Base-by-base conservation (phyloP, 192 early-diverging fungal genomes). In the Coemansia sp. region DNA sequence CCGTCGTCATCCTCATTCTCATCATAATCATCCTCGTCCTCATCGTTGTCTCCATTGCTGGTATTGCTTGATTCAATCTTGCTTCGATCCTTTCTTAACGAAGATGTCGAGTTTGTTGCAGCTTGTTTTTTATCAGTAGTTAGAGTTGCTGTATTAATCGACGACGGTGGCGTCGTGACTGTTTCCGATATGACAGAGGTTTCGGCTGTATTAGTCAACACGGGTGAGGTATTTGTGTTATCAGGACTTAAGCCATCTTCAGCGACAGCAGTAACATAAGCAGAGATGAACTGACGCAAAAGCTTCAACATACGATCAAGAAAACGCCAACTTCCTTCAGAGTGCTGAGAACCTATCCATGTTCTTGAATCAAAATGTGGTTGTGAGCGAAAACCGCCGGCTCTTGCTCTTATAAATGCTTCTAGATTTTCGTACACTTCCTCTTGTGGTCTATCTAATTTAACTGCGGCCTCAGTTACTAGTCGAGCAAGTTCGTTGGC, bases 261-360 rank as follows among this genome's bases (percentile, higher is more conserved):
- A 9, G 78, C 62, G 2, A 70, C 63, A 5, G 59, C 68, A 31
- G 62, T 75, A 17, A 68, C 72, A 21, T 75, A 80, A 8, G 72
- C 66, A 0, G 62, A 25, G 30, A 70, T 23, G 21, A 80, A 66
- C 20, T 72, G 52, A 25, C 64, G 63, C 6, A 80, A 63, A 10
- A 80, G 54, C 7, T 72, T 53, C 39, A 68, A 32, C 72, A 80
- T 80, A 1, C 72, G 61, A 11, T 50, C 69, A 33, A 67, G n/a
- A n/a, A 75, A 58, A 42, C 63, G 62, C 51, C 50, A 58, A 19
- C 66, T 59, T n/a, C 68, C 65, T 7, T 80, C 66, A 19, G 59
- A 62, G 22, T 68, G 61, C 2, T 65, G 25, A 2, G 57, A 61
- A 25, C 63, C 66, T 0, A 72, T 14, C 6, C 74, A 22, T 0